phyloP scores from a whole-genome alignment of 2,329 filamentous ascomycete species.

The Monilinia vaccinii-corymbosi region DNA sequence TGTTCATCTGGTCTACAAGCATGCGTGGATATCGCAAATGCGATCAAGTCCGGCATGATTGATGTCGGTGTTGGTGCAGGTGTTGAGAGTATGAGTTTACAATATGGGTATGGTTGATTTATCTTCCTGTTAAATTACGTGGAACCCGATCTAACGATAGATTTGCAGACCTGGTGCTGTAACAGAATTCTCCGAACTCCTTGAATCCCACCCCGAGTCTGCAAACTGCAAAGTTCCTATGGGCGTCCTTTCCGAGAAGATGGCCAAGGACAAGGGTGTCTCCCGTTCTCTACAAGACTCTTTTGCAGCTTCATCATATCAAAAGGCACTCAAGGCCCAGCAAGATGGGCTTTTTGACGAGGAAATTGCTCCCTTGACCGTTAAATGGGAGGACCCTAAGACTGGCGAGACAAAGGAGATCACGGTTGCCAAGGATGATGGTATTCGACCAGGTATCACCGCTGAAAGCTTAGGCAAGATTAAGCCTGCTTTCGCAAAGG shows the following conservation, averaged over 20 bases:
- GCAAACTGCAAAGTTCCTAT: conserved; percentile 98
- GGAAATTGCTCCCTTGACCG: conserved; percentile 80
- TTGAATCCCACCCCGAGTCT: conserved; percentile 71
- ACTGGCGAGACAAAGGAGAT: conserved; percentile 76
- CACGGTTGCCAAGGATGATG: conserved; percentile 78
- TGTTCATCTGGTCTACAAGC: conserved; percentile 91
- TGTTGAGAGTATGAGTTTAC: conserved; percentile 89
- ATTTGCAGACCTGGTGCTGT: conserved; percentile 64
- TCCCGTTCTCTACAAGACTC: conserved; percentile 68
- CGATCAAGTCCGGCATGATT: conserved; percentile 85
- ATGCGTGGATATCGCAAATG: conserved; percentile 88
- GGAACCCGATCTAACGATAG: conserved; percentile 3
- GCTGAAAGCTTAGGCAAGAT: conserved; percentile 86
- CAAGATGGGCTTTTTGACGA: conserved; percentile 82
- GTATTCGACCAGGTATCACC: conserved; percentile 77
- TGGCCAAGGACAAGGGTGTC: conserved; percentile 80
- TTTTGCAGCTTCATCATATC: conserved; percentile 91
- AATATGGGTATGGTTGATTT: conserved; percentile 63
- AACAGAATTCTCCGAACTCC: conserved; percentile 81
- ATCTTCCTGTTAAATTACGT: not conserved
- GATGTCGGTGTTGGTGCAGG: conserved; percentile 90
- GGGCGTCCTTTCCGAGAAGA: conserved; percentile 86
- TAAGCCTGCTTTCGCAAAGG: conserved; percentile 78
- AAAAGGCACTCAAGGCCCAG: conserved; percentile 81
- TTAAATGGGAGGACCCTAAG: conserved; percentile 87